Conservation (phyloP, 2,329 filamentous ascomycete genomes). For the Calonectria leucothoes region DNA sequence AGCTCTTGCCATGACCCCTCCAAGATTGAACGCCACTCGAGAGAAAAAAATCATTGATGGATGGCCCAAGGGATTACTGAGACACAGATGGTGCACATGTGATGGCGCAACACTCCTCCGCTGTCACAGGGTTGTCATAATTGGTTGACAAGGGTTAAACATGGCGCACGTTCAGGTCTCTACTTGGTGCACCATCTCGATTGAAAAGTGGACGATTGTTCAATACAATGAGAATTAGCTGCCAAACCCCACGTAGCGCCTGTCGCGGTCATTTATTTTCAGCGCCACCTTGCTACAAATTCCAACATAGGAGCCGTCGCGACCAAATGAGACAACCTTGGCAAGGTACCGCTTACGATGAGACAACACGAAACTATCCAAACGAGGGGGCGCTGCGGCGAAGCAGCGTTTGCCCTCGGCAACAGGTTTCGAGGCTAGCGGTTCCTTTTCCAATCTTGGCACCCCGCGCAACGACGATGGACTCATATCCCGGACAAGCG, state of each 20-base stretch:
- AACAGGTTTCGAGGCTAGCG: neutral
- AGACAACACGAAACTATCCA: slow-evolving; percentile 3
- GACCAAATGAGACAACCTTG: neutral
- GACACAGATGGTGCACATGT: neutral
- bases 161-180: neutral
- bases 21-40: neutral
- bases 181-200: neutral
- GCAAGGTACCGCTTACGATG: neutral
- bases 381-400: slow-evolving; percentile 4
- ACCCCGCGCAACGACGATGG: neutral
- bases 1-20: slow-evolving; percentile 1
- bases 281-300: neutral
- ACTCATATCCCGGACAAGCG: neutral
- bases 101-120: neutral
- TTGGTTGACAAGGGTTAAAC: neutral
- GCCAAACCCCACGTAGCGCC: neutral
- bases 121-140: neutral
- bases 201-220: neutral
- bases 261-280: neutral
- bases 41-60: neutral
- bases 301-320: neutral
- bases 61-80: neutral
- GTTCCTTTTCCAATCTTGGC: neutral
- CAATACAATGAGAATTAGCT: neutral
- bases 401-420: neutral